Evolutionary conservation across 2,329 filamentous ascomycete species (phyloP), one percentile per base, ranked within the genome.

Genomic region (Aspergillus sp.): DNA sequence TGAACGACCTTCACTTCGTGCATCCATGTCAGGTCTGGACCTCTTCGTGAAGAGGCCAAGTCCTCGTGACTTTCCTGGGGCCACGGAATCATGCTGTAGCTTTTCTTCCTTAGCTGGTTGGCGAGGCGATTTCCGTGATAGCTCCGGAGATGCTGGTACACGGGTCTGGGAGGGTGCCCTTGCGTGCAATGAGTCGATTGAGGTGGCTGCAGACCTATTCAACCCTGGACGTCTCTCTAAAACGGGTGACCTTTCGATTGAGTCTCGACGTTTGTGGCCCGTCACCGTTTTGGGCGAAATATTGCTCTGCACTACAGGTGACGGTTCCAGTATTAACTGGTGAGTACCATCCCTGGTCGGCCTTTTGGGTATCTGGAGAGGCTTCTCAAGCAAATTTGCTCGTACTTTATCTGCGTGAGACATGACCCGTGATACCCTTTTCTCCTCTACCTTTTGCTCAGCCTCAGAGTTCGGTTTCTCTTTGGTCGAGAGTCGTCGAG

Each of bases 11-110:
- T 87, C 84, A 0, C 73, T 61, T 19, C 76, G 62, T n/a, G 75
- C 72, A 45, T 86, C 82, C 4, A 84, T 72, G 0, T 85, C 81
- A 0, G 85, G 82, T 74, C 91, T 96, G 13, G 87, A 87, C 58
- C 87, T 88, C 65, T 89, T 86, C 8, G 88, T 82, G 69, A 97
- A 96, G 57, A 97, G 83, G 1, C 90, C 89, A 72, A 97, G 95
- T 2, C 89, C 85, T 82, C 87, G 59, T 80, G 86, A 43, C 79
- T 78, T 72, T 36, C 55, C 63, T 8, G 69, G 57, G 45, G 64
- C 70, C 9, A 74, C 74, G 4, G 69, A 39, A 54, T 74, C 73
- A 13, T 73, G 68, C 4, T 67, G 65, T 41, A 76, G 61, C 53
- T 62, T 68, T 1, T 62, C 61, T 47, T 70, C 67, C 47, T 67